These are phyloP conservation scores for Pythium angustatum DNA, from an alignment of 352 stramenopile genomes.

Conservation along the genomic window DNA sequence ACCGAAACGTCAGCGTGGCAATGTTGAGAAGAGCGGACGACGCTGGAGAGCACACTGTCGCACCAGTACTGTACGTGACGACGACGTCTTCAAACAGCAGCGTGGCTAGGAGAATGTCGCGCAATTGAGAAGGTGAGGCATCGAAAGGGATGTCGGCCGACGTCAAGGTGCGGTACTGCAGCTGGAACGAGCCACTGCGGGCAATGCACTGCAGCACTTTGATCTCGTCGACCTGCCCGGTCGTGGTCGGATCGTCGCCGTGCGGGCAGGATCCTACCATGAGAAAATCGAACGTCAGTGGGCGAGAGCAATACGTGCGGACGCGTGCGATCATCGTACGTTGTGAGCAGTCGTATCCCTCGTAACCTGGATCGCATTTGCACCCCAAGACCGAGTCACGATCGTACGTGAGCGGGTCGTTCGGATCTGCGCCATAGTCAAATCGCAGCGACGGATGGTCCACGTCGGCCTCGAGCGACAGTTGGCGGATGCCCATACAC, in stretches of 20 bases:
- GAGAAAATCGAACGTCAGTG: neutral
- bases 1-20: constrained; percentile 54
- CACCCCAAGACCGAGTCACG: constrained; percentile 78
- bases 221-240: constrained; percentile 79
- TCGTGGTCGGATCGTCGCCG: constrained; percentile 85
- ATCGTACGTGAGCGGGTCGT: constrained; percentile 80
- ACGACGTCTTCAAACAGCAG: constrained; percentile 53
- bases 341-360: constrained; percentile 88
- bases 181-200: constrained; percentile 53
- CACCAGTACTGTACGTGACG: constrained; percentile 47
- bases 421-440: constrained; percentile 66
- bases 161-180: constrained; percentile 53
- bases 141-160: constrained; percentile 69
- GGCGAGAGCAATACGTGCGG: neutral
- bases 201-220: constrained; percentile 74
- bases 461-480: constrained; percentile 60
- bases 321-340: constrained; percentile 32
- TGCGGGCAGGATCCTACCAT: constrained; percentile 72
- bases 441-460: constrained; percentile 53
- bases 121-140: constrained; percentile 37
- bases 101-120: constrained; percentile 48
- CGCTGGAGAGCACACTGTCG: constrained; percentile 38
- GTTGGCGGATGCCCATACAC: constrained; percentile 72
- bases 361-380: constrained; percentile 89
- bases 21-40: constrained; percentile 38